phyloP scores from a whole-genome alignment of 2,329 filamentous ascomycete species.

The Malbranchea cinnamomea region DNA sequence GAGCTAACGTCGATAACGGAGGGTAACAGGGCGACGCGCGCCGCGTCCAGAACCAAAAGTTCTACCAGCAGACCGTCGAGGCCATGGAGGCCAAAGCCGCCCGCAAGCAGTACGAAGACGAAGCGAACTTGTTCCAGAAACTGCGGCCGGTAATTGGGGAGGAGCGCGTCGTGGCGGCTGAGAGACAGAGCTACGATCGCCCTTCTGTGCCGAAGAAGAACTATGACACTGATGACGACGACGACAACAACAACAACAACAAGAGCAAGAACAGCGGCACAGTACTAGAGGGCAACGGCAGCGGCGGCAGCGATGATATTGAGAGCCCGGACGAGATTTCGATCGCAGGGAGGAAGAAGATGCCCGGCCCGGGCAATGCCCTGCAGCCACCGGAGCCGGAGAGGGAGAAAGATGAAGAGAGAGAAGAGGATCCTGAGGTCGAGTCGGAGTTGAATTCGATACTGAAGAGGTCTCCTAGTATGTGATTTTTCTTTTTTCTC shows the following conservation, averaged over 20 bases:
- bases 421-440: slow-evolving; percentile 27
- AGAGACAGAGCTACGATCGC: slow-evolving; percentile 42
- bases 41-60: slow-evolving; percentile 29
- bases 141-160: slow-evolving; percentile 56
- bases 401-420: slow-evolving; percentile 15
- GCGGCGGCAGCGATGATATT: no score
- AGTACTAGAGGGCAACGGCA: background rate
- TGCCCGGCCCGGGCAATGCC: slow-evolving; percentile 28
- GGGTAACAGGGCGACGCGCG: slow-evolving; percentile 23
- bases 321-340: slow-evolving; percentile 32
- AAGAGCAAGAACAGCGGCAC: no score
- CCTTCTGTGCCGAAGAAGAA: slow-evolving; percentile 10
- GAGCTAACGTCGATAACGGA: slow-evolving; percentile 1
- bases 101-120: slow-evolving; percentile 39
- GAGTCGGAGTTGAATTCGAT: slow-evolving; percentile 62
- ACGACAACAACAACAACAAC: background rate
- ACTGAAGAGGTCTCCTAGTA: slow-evolving; percentile 72
- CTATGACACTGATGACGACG: slow-evolving; percentile 35
- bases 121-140: slow-evolving; percentile 44
- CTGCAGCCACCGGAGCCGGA: no score
- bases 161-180: slow-evolving; percentile 47
- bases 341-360: slow-evolving; percentile 40
- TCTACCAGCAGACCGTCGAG: slow-evolving; percentile 41
- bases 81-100: slow-evolving; percentile 37
- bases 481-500: slow-evolving; percentile 16